phyloP scores from a whole-genome alignment of 192 early-diverging fungal species.

The Coemansia sp. region DNA sequence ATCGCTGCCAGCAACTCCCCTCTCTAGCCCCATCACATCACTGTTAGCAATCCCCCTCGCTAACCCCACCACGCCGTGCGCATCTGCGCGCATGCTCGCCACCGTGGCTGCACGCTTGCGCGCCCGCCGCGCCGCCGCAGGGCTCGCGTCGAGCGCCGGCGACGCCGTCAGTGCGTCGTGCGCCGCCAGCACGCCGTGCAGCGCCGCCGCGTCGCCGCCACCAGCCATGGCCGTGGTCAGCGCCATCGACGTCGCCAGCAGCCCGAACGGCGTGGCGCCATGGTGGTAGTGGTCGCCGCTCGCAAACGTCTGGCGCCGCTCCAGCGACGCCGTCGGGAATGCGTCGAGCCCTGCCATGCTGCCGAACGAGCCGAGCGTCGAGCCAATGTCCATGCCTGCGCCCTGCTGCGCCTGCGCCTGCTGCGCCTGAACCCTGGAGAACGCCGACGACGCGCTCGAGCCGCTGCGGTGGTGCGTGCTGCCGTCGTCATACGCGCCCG shows the following conservation, averaged over 20 bases:
- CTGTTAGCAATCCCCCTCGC: no score
- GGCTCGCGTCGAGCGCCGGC: conserved; percentile 15
- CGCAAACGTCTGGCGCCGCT: conserved; percentile 19
- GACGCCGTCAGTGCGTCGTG: conserved; percentile 5
- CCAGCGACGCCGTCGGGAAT: conserved; percentile 25
- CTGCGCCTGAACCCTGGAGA: conserved; percentile 38
- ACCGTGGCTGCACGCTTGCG: conserved; percentile 55
- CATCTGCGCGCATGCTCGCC: conserved; percentile 7
- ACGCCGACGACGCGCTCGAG: conserved; percentile 39
- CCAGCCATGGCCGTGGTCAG: conserved; percentile 4
- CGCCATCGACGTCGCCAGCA: conserved; percentile 16
- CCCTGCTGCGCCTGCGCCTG: no score
- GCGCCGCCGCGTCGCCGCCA: conserved; percentile 4
- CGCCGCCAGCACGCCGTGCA: not conserved
- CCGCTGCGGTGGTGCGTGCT: conserved; percentile 22
- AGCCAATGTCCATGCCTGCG: conserved; percentile 29
- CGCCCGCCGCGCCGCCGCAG: conserved; percentile 21
- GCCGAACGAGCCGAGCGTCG: conserved; percentile 33
- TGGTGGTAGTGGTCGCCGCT: conserved; percentile 1
- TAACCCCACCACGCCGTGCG: no score
- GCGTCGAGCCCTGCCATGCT: conserved; percentile 40
- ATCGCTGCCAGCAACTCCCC: conserved; percentile 6
- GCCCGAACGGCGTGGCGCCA: conserved; percentile 7
- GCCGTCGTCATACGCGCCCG: conserved; percentile 22
- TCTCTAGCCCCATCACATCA: no score